Conservation (phyloP, 495 filamentous ascomycete species). For the Oidiodendron maius region DNA sequence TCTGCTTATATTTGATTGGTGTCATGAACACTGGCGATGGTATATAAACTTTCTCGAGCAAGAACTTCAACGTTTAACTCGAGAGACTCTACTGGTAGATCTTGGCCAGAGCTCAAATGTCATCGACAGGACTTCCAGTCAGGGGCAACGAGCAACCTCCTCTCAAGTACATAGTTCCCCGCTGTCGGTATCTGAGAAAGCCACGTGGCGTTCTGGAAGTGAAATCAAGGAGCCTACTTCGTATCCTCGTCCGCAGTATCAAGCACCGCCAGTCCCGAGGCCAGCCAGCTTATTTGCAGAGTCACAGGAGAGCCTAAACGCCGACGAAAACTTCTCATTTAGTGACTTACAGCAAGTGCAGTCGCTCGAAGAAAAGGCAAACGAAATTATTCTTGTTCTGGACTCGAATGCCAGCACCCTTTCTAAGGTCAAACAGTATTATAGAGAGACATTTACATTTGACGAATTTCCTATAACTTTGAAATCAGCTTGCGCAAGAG, state of each 20-base stretch:
- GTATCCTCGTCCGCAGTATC: background rate
- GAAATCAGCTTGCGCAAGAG: background rate
- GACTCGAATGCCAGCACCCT: constrained; percentile 31
- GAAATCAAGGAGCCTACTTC: background rate
- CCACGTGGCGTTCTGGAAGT: background rate
- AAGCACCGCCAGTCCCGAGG: no score
- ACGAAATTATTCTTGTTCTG: constrained; percentile 29
- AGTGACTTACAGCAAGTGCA: constrained; percentile 33
- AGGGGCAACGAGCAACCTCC: constrained; percentile 21
- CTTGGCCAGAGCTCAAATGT: no score
- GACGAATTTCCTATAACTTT: background rate
- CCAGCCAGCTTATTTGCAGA: background rate
- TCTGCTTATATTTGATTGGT: constrained; percentile 36
- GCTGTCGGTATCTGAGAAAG: background rate
- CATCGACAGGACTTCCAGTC: no score
- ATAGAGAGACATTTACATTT: constrained; percentile 6
- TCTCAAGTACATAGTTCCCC: background rate
- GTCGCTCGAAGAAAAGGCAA: constrained; percentile 31
- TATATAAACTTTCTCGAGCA: constrained; percentile 39
- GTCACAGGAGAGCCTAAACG: background rate
- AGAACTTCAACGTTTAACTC: constrained; percentile 21
- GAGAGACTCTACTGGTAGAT: no score
- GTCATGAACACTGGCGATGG: constrained; percentile 38
- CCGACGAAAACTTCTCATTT: constrained; percentile 27
- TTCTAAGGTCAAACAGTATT: constrained; percentile 26